Base-by-base conservation (phyloP, 805 yeast species). In the Starmerella apicola region DNA sequence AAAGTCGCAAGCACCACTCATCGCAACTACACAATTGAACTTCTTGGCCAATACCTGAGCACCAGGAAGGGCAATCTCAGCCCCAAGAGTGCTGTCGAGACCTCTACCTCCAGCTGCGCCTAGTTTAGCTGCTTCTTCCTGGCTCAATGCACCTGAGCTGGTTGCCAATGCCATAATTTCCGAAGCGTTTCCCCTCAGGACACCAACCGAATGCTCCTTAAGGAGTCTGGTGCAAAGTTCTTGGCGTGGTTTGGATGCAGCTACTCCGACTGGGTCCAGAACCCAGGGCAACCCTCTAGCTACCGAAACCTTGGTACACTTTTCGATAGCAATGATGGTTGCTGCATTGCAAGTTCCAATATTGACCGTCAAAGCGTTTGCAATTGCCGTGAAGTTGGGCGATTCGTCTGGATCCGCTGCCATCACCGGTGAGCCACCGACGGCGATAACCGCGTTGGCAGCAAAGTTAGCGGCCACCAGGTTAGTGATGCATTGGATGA, bases 211-310 rank as follows among this genome's bases (percentile, higher is more conserved):
- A 1, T 83, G 84, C 10, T 65, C 56, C 27, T 75, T 65, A 24
- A 85, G 56, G 8, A 84, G 50, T 1, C 55, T 54, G 21, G 63
- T 56, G 37, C 76, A 70, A 15, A 74, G 63, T 3, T 58, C 51
- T 29, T 63, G 61, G 43, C 96, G 66, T 4, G 72, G 68, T 3
- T 53, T 41, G 0, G 94, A 68, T 0, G 95, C 95, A 21, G 94
- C 94, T 29, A 78, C 83, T 1, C 85, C 96, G n/a, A 85, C 95
- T 0, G 95, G 96, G 57, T 85, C 96, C 49, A 80, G 77, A 0
- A 85, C 72, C 24, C 85, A 69, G 3, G 82, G 86, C 33, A 68
- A 65, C 2, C 71, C 71, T 12, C 57, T 50, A 12, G 52, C 54
- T 53, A 78, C 79, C 55, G 85, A 83, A 0, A 68, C 71, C 8